Evolutionary conservation across 202 grass and related monocot genomes (phyloP).

Genomic region (Schoenoplectus triqueter): DNA sequence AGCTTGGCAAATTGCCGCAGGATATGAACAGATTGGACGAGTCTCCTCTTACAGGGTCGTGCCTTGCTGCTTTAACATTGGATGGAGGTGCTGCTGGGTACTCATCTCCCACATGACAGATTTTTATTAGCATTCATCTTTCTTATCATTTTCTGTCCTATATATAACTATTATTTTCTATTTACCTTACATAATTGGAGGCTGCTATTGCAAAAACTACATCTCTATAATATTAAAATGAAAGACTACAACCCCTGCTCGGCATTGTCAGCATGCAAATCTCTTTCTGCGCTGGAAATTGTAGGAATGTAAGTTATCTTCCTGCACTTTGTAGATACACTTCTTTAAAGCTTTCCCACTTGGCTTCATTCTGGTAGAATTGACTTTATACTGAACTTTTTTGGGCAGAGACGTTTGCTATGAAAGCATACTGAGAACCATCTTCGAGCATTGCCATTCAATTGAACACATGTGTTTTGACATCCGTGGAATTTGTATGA

Average conservation of each 20-base stretch:
- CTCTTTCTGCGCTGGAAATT: constrained; percentile 9
- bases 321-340: not conserved
- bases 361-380: not conserved
- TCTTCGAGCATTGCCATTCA: not conserved
- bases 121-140: not conserved
- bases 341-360: not conserved
- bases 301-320: constrained; percentile 23
- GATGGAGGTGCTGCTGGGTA: constrained; percentile 27
- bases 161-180: not conserved
- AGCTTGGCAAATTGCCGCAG: constrained; percentile 12
- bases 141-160: not conserved
- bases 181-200: constrained; percentile 11
- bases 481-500: not conserved
- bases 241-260: not conserved
- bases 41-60: constrained; percentile 26
- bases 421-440: not conserved
- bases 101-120: not conserved
- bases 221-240: constrained; percentile 26
- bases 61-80: constrained; percentile 11
- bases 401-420: constrained; percentile 6
- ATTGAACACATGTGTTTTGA: constrained; percentile 27
- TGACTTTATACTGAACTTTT: constrained; percentile 1
- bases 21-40: not conserved
- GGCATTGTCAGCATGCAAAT: not conserved
- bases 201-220: not conserved